A percentile compares a stretch with the other conserved stretches of the same genome.
These are phyloP conservation scores for Eragrostis curvula DNA, from an alignment of 176 grass and related monocot species.

Conservation along the genomic window DNA sequence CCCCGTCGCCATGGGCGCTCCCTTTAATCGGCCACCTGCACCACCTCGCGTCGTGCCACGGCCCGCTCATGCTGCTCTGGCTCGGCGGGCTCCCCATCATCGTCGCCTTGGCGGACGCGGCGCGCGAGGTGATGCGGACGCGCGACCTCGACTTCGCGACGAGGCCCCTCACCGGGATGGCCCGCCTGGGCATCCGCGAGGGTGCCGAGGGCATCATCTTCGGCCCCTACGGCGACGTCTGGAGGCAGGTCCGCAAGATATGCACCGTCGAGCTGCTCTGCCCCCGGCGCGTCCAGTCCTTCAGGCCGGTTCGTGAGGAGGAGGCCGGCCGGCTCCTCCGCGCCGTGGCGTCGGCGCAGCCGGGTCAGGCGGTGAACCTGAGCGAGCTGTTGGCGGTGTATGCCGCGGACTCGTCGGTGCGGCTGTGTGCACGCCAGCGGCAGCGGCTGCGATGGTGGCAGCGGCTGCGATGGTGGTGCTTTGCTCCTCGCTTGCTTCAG, in stretches of 20 bases:
- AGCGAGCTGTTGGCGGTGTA: conserved; percentile 9
- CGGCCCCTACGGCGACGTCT: conserved; percentile 18
- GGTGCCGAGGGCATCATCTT: conserved; percentile 22
- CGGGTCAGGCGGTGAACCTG: no score
- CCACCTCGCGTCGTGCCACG: no score
- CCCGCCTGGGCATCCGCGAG: background rate
- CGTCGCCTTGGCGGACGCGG: conserved; percentile 32
- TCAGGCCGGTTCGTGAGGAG: no score
- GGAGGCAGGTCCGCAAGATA: conserved; percentile 27
- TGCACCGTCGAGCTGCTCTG: conserved; percentile 18
- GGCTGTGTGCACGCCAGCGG: no score
- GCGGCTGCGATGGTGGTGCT: no score
- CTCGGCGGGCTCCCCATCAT: conserved; percentile 35
- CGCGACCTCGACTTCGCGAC: conserved; percentile 30
- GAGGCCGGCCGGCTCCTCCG: no score
- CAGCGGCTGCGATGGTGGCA: no score
- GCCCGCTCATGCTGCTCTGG: no score
- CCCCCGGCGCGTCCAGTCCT: no score
- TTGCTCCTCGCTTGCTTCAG: no score
- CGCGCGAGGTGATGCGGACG: conserved; percentile 26
- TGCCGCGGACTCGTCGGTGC: conserved; percentile 11
- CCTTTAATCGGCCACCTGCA: conserved; percentile 49
- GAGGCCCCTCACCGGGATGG: no score
- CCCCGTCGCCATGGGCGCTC: conserved; percentile 37
- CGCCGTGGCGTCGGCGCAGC: no score